Evolutionary conservation across 169 alveolate genomes (phyloP).

Genomic region (Eimeria praecox): DNA sequence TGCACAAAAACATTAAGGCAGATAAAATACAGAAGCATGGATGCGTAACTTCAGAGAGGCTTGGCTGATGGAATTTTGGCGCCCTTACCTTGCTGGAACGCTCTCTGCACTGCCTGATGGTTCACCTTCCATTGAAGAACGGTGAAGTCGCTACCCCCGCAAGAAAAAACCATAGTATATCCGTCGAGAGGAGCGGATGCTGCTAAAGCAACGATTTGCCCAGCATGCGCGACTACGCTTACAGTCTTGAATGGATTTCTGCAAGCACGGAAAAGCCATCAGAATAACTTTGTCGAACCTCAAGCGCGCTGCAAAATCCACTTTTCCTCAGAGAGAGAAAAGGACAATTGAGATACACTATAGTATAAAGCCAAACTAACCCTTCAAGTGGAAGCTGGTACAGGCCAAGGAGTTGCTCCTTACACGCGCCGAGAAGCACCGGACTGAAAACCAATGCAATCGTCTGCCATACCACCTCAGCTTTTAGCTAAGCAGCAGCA

Average conservation of each 20-base stretch:
- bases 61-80: background rate
- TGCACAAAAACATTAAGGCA: background rate
- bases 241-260: slow-evolving; percentile 50
- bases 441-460: slow-evolving; percentile 2
- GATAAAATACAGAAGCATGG: background rate
- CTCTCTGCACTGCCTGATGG: slow-evolving; percentile 73
- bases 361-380: background rate
- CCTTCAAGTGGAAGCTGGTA: slow-evolving; percentile 58
- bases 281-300: background rate
- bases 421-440: slow-evolving; percentile 51
- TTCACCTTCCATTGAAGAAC: slow-evolving; percentile 93
- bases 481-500: background rate
- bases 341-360: background rate
- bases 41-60: background rate
- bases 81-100: slow-evolving; percentile 1
- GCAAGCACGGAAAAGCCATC: background rate
- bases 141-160: slow-evolving; percentile 94
- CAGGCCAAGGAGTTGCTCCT: slow-evolving; percentile 46
- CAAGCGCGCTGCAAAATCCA: background rate
- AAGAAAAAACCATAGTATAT: slow-evolving; percentile 91
- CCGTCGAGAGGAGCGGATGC: slow-evolving; percentile 58
- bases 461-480: background rate
- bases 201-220: slow-evolving; percentile 44
- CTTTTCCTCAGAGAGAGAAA: background rate
- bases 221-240: slow-evolving; percentile 51